Conservation (phyloP, 164 flowering plant species). For the Euptelea pleiosperma region DNA sequence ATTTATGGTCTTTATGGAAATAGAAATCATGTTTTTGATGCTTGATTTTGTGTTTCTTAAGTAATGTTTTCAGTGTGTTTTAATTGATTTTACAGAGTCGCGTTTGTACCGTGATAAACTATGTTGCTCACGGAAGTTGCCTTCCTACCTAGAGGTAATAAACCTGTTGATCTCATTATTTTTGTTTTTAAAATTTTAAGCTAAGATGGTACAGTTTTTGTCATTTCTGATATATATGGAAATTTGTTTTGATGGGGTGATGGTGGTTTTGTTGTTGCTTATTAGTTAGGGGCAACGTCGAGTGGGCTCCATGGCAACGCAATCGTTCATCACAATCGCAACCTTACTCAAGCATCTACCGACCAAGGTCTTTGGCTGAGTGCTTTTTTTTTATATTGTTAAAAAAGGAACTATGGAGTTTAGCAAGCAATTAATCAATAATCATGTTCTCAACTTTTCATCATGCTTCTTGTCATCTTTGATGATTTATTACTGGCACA, state of each 20-base stretch:
- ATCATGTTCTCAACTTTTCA: not conserved
- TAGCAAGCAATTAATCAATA: not conserved
- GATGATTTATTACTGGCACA: not conserved
- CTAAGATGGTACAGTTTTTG: no score
- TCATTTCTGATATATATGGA: no score
- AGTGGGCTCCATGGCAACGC: constrained; percentile 29
- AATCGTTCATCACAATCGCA: constrained; percentile 7
- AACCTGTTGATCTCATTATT: not conserved
- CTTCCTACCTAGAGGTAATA: constrained; percentile 23
- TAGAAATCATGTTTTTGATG: not conserved
- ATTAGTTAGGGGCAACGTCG: constrained; percentile 30
- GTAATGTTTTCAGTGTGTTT: not conserved
- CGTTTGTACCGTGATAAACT: constrained; percentile 11
- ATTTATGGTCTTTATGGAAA: no score
- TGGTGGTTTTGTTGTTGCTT: not conserved
- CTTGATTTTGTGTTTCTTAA: not conserved
- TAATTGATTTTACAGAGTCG: constrained; percentile 22
- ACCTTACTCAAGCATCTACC: constrained; percentile 5
- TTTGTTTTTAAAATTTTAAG: no score
- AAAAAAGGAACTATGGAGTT: not conserved
- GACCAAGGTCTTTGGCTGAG: constrained; percentile 16
- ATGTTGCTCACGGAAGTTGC: constrained; percentile 12
- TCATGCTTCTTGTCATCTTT: not conserved
- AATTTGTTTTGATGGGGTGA: not conserved
- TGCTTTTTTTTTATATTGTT: not conserved